A percentile compares a stretch with the other conserved stretches of the same genome.
Evolutionary conservation across 78 protist species (phyloP).

Genomic region (Diacronema lutheri): DNA sequence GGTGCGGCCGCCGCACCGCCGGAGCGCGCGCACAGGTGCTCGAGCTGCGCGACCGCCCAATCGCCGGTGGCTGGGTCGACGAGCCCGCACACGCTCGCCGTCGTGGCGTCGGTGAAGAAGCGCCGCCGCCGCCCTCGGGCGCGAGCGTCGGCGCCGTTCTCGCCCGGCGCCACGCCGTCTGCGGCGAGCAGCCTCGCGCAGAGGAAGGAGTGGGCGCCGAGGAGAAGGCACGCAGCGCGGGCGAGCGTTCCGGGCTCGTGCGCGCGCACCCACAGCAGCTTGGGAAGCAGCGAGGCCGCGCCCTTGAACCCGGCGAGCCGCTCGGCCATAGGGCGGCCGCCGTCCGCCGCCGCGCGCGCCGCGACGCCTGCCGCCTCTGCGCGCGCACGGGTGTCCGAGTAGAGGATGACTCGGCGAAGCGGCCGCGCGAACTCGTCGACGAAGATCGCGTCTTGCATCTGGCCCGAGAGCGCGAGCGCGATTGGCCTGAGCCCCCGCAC

Average conservation of each 20-base stretch:
- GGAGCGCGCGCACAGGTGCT: neutral
- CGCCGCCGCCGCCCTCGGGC: too few relatives aligned
- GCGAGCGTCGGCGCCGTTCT: too few relatives aligned
- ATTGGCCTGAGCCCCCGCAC: neutral
- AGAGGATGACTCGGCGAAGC: neutral
- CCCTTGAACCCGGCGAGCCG: neutral
- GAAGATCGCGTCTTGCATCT: slow-evolving; percentile 9
- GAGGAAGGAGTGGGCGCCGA: neutral
- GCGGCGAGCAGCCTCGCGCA: neutral
- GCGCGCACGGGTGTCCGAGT: neutral
- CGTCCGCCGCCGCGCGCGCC: neutral
- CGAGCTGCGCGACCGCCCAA: too few relatives aligned
- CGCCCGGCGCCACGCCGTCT: neutral
- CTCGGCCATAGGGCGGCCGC: neutral
- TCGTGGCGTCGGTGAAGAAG: neutral
- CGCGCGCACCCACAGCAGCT: neutral
- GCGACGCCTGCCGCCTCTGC: neutral
- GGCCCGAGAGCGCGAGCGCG: neutral
- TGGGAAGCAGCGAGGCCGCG: neutral
- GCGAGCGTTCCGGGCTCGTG: neutral
- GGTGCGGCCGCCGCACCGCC: too few relatives aligned
- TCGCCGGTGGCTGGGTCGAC: neutral
- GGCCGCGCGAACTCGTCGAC: neutral
- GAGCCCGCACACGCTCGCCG: neutral
- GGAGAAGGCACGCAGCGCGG: neutral